Base-by-base conservation (phyloP, 2,329 filamentous ascomycete genomes). In the Stagonosporopsis tanaceti region DNA sequence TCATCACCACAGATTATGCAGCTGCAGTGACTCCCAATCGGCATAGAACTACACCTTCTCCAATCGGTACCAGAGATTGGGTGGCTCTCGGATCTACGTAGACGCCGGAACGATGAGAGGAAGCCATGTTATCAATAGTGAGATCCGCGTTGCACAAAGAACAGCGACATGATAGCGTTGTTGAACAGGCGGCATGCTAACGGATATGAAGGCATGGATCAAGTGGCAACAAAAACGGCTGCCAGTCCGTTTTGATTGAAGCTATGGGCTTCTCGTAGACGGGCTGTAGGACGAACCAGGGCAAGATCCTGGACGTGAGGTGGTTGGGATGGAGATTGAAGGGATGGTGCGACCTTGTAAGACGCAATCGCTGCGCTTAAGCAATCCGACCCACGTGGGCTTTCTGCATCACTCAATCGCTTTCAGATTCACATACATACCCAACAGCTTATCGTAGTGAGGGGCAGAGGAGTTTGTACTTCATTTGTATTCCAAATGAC, bases 241-340 rank as follows among this genome's bases (percentile, higher is more conserved):
- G 67, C 69, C 65, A 69, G 65, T 65, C 65, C 56, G 25, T 53
- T 57, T 53, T 61, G 52, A 60, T 54, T 58, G 57, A 57, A 57
- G 56, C 55, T 52, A 51, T 63, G 51, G 44, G 59, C 51, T 53
- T 48, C 52, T 61, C 58, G 57, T 63, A 69, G 57, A 53, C 37
- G 17, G 12, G 5, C 47, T 37, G 66, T 70, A 40, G 54, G 62
- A 70, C 67, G 57, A 44, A 37, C 55, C 47, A 60, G 53, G 59
- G 59, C 62, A 56, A 55, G 35, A 59, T 60, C 52, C 59, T 57
- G 53, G 54, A 50, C 40, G 20, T 45, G 61, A 55, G 53, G 63
- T 69, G 61, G 64, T 67, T 68, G 64, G 61, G 55, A 41, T 44
- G 48, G 55, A 55, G 54, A 61, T 66, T 57, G 62, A 65, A 66